Base-by-base conservation (phyloP, 495 filamentous ascomycete genomes). In the Aspergillus incahuasiensis region DNA sequence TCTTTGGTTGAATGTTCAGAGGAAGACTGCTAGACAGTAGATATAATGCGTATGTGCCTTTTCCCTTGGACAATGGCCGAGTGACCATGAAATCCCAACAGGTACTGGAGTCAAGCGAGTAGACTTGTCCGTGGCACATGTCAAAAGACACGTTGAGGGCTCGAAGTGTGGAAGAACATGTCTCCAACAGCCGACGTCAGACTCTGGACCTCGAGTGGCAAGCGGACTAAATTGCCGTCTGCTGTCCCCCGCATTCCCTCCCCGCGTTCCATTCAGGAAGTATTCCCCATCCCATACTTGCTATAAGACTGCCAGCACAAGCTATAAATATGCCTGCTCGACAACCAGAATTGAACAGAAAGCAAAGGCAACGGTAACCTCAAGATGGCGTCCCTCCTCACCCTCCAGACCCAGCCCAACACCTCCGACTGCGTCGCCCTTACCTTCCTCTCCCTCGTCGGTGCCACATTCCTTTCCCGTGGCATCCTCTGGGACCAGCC, bases 401-500 rank as follows among this genome's bases (percentile, higher is more conserved):
- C 43, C 13, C 22, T 59, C 41, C 53, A 60, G 16, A 60, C 58
- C 1, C 69, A 66, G 24, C 66, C 64, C 9, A 59, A 62, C 5
- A 16, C 67, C 16, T 65, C 62, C 22, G 69, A 72, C 45, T 72
- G 69, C 52, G 47, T 60, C 34, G 68, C 66, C 22, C 52, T 72
- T 19, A 67, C 64, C 1, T 39, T 70, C 22, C 55, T 72, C 25
- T 63, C 60, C 21, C 56, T 63, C 13, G 55, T 59, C 20, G 58
- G 55, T n/a, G 68, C 59, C 11, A 63, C 59, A 30, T 69, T 63
- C 24, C 59, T 74, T 12, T 66, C 67, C 9, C 63, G 65, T 5
- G 71, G 71, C 2, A 55, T 65, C 32, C 59, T 74, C 38, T 74
- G 71, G 71, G 71, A 72, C 44, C 52, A 63, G 38, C 64, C 67